Evolutionary conservation across 75 land plant species (phyloP), one percentile per base, ranked within the genome.

Genomic region (Cunninghamia lanceolata): DNA sequence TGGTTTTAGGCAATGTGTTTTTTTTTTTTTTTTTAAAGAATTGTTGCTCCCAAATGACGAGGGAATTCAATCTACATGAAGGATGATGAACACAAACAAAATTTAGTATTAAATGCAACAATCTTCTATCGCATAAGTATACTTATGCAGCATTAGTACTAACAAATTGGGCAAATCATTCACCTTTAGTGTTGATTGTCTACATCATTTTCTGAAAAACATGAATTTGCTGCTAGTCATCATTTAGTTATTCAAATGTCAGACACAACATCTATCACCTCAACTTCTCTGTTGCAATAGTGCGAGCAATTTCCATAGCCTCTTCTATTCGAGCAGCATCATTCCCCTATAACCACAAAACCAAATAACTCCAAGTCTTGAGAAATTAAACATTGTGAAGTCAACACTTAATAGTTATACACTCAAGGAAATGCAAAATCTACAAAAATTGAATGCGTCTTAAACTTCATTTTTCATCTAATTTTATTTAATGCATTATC

Each of bases 241-340:
- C 39, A 77, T 21, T 36, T 76, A 39, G 80, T 39, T 63, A 63
- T 63, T 7, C 8, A 39, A 34, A 40, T 80, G 47, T 80, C 32
- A 80, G 1, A 80, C n/a, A 80, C 47, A 42, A 28, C 15, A 43
- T 32, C 46, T 28, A 11, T 87, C 85, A 91, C 50, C 25, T 84
- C 86, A 92, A 75, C 45, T 89, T 88, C 91, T 88, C 47, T 85
- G 87, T 80, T 52, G 97, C 97, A 89, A 94, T 89, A 39, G 82
- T 66, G 47, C 74, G 78, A 4, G 97, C 95, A 75, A 89, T 70
- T 35, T 89, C 82, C 86, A 95, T 82, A 34, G 97, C 97, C 85
- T 91, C 92, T 68, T 91, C 85, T 16, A 94, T 47, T 53, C 88
- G 84, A 8, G 95, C 87, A 39, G 93, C 93, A 92, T 95, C 90